Conservation (phyloP, 306 rosid genomes). For the Medicago ruthenica region DNA sequence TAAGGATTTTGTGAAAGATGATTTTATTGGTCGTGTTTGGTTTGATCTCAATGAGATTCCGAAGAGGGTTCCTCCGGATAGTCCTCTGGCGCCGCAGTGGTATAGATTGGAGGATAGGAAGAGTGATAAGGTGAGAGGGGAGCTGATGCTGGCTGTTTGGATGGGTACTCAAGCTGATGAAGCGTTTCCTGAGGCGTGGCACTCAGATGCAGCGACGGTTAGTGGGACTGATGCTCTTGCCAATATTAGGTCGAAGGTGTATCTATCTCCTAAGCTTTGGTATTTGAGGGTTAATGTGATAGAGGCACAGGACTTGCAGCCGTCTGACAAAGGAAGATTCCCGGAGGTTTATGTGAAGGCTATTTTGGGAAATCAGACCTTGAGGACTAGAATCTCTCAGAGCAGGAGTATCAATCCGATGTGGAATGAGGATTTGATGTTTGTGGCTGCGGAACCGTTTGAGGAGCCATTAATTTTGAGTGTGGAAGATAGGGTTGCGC, state of each 20-base stretch:
- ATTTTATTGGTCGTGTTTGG: constrained; percentile 75
- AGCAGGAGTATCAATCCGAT: constrained; percentile 83
- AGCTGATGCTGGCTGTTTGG: constrained; percentile 99
- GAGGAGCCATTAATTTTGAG: constrained; percentile 86
- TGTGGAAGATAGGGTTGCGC: constrained; percentile 90
- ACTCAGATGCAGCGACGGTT: constrained; percentile 89
- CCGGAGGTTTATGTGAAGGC: constrained; percentile 93
- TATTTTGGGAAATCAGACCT: constrained; percentile 71
- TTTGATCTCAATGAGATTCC: constrained; percentile 91
- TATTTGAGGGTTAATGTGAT: constrained; percentile 92
- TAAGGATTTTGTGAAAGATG: constrained; percentile 89
- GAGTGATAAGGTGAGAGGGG: constrained; percentile 77
- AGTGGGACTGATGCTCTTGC: constrained; percentile 90
- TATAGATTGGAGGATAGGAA: constrained; percentile 81
- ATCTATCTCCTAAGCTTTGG: constrained; percentile 98
- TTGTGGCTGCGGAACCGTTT: constrained; percentile 90
- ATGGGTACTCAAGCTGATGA: constrained; percentile 99
- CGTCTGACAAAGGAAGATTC: constrained; percentile 77
- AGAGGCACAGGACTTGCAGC: constrained; percentile 94
- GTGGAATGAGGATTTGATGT: constrained; percentile 99
- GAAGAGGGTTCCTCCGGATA: constrained; percentile 91
- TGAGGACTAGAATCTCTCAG: constrained; percentile 78
- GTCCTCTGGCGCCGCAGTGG: constrained; percentile 97
- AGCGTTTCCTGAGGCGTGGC: constrained; percentile 99
- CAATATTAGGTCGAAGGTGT: constrained; percentile 87